A percentile compares a stretch with the other conserved stretches of the same genome.
phyloP scores from a whole-genome alignment of 1,139 yeast genomes.

The Tardiomyces blankii region DNA sequence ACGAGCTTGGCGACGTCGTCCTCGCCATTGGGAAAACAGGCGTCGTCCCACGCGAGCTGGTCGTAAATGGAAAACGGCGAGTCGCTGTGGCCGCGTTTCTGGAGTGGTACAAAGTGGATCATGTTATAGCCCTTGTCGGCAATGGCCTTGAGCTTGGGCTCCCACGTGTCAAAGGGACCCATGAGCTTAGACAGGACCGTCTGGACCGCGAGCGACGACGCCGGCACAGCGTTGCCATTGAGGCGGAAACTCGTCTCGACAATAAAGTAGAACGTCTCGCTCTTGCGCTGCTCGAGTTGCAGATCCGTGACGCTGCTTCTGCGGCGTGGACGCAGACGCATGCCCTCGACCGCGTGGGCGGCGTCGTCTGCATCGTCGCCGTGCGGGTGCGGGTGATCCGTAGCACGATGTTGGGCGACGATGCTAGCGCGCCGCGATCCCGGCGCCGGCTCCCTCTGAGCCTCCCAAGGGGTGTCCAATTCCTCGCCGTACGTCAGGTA shows the following conservation, averaged over 20 bases:
- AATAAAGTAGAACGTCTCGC: conserved; percentile 41
- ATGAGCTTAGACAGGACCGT: conserved; percentile 88
- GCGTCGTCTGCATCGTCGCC: neutral
- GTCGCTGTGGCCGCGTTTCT: conserved; percentile 75
- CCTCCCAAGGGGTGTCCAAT: conserved; percentile 2
- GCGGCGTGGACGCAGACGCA: neutral
- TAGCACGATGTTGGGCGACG: no score
- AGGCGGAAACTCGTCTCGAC: conserved; percentile 69
- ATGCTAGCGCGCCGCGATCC: conserved; percentile 10
- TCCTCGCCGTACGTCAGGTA: conserved; percentile 18
- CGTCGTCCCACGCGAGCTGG: conserved; percentile 67
- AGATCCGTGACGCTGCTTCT: neutral
- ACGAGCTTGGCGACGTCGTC: conserved; percentile 39
- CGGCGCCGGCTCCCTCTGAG: conserved; percentile 11
- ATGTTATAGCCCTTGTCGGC: conserved; percentile 77
- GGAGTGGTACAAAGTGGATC: conserved; percentile 93
- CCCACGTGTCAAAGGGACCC: conserved; percentile 61
- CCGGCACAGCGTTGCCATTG: conserved; percentile 46
- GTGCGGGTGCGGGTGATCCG: conserved; percentile 1
- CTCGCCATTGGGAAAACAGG: conserved; percentile 40
- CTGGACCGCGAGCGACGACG: conserved; percentile 76
- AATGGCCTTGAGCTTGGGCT: conserved; percentile 46
- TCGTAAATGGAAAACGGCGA: conserved; percentile 91
- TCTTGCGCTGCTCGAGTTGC: conserved; percentile 4
- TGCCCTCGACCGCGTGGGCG: neutral